Conservation (phyloP, 2,329 filamentous ascomycete species). For the Leptographium procerum region DNA sequence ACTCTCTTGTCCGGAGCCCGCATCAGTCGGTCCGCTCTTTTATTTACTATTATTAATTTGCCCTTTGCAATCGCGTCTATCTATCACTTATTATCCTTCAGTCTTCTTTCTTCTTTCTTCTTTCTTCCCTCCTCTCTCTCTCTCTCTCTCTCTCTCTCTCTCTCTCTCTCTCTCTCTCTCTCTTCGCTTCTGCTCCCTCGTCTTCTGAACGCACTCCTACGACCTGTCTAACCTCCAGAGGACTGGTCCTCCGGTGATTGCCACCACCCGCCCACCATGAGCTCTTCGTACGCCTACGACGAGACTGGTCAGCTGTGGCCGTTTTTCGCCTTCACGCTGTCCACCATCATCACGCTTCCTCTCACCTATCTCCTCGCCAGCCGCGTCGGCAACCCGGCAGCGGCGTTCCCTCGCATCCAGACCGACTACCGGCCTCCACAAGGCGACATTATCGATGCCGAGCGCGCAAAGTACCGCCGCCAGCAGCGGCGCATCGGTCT, state of each 20-base stretch:
- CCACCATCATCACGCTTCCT: conserved; percentile 76
- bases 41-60: background rate
- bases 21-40: background rate
- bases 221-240: background rate
- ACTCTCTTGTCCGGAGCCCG: background rate
- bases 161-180: background rate
- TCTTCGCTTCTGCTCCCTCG: background rate
- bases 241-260: background rate
- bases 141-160: background rate
- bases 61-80: too few relatives aligned
- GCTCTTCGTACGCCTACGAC: conserved; percentile 96
- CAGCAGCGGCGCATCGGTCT: conserved; percentile 84
- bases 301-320: conserved; percentile 98
- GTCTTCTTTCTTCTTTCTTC: too few relatives aligned
- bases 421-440: conserved; percentile 72
- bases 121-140: too few relatives aligned
- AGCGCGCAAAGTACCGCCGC: conserved; percentile 78
- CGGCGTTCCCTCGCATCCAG: conserved; percentile 70
- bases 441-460: conserved; percentile 69
- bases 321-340: conserved; percentile 91
- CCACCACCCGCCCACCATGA: conserved; percentile 52
- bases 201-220: background rate
- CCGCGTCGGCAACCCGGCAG: conserved; percentile 64
- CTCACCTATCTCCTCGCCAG: conserved; percentile 81
- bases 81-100: too few relatives aligned